Evolutionary conservation across 225 moss, liverwort and hornwort genomes (phyloP), one percentile per base, ranked within the genome.

Genomic region (Marchantia polymorpha): DNA sequence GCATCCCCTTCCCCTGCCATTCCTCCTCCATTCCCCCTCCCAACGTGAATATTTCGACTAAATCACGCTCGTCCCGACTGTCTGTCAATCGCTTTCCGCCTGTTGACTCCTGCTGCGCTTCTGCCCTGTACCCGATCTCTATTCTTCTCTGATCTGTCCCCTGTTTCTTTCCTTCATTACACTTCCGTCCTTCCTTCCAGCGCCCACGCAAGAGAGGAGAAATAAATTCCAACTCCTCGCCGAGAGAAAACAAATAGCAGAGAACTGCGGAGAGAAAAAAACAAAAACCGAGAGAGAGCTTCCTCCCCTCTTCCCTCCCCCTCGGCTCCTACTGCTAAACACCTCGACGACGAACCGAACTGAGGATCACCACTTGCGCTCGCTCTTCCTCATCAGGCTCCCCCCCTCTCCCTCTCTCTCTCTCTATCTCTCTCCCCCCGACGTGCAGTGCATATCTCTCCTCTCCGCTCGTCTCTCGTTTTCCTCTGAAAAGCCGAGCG

Each of bases 1-100:
- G 52, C 71, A 26, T 79, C 53, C 47, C 65, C 56, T 39, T 77
- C 58, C 60, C 72, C 77, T 80, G 80, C 82, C 85, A 85, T 85
- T 65, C 71, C 82, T 75, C 47, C 75, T 82, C 80, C 80, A 73
- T 80, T 59, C 63, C 78, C 71, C 64, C 69, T 25, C 46, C 31
- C 54, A 58, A 71, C 11, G 39, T 20, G 49, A 50, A 20, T 65
- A 23, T 22, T 60, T 31, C 39, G 27, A 52, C 17, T 12, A 23
- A 29, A 50, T 20, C 50, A 50, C 71, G 49, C 71, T 73, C 73
- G 52, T 73, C 25, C 39, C 54, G 27, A 69, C 51, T 7, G 70
- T 52, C 64, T 61, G 10, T 12, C 53, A 71, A 49, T 71, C 29
- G 16, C 31, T 54, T 73, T 54, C 54, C 54, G 12, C 54, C 73